A percentile compares a stretch with the other conserved stretches of the same genome.
phyloP scores from a whole-genome alignment of 805 yeast species.

The Ogataea wickerhamii region DNA sequence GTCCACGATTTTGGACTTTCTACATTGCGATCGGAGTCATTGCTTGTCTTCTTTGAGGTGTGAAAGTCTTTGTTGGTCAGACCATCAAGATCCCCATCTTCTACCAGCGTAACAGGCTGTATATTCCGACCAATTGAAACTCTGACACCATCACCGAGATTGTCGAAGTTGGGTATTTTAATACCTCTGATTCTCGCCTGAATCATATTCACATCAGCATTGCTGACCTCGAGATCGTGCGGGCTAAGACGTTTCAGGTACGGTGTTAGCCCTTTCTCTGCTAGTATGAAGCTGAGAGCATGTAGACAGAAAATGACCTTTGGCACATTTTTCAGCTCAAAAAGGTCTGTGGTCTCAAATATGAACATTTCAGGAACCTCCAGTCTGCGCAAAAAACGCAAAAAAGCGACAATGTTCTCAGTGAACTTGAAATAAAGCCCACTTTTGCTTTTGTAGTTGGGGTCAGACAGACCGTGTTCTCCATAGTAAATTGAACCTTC shows the following conservation, averaged over 20 bases:
- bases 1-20: neutral
- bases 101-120: constrained; percentile 16
- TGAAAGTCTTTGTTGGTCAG: neutral
- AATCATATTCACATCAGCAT: constrained; percentile 65
- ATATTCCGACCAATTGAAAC: constrained; percentile 31
- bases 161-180: constrained; percentile 72
- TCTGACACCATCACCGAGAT: constrained; percentile 33
- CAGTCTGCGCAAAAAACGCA: constrained; percentile 62
- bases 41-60: neutral
- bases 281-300: constrained; percentile 75
- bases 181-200: constrained; percentile 66
- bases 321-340: constrained; percentile 88
- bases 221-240: constrained; percentile 44
- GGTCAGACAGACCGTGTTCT: constrained; percentile 20
- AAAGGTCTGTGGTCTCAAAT: constrained; percentile 89
- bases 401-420: constrained; percentile 85
- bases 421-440: constrained; percentile 81
- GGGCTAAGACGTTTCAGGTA: constrained; percentile 61
- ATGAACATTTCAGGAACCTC: constrained; percentile 83
- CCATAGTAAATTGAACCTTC: constrained; percentile 55
- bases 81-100: constrained; percentile 1
- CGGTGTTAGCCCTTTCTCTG: constrained; percentile 56
- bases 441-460: constrained; percentile 28
- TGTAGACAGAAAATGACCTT: constrained; percentile 92
- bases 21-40: neutral